Percentiles rank a stretch among this genome's conserved stretches.
Evolutionary conservation across 371 early-diverging fungal genomes (phyloP).

Genomic region (Vairimorpha apis): DNA sequence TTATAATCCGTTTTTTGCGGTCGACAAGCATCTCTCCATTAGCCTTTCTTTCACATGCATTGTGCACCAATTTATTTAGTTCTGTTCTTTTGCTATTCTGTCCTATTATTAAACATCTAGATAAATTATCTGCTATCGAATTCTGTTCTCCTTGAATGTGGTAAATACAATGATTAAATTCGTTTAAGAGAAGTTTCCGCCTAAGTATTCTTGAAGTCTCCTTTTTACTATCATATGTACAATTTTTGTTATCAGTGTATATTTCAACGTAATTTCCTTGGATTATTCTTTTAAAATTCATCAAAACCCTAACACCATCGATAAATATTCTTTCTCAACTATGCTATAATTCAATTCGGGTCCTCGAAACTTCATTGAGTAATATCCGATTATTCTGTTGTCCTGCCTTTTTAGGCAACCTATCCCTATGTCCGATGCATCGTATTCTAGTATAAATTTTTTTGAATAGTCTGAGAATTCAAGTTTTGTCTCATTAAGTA

Average conservation of each 20-base stretch:
- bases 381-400: conserved; percentile 1
- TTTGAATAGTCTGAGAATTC: conserved; percentile 33
- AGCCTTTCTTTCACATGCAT: too few relatives aligned
- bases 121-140: conserved; percentile 27
- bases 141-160: conserved; percentile 33
- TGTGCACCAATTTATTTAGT: too few relatives aligned
- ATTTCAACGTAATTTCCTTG: conserved; percentile 28
- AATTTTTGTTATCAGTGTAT: conserved; percentile 51
- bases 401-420: conserved; percentile 42
- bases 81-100: not conserved
- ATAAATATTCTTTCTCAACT: conserved; percentile 47
- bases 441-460: conserved; percentile 32
- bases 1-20: too few relatives aligned
- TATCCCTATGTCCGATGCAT: conserved; percentile 40
- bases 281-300: conserved; percentile 32
- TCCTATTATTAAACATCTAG: conserved; percentile 16
- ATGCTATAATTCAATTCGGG: conserved; percentile 36
- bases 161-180: conserved; percentile 17
- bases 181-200: conserved; percentile 12
- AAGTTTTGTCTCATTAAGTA: not conserved
- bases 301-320: conserved; percentile 10
- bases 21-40: too few relatives aligned
- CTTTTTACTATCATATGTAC: not conserved
- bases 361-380: conserved; percentile 11
- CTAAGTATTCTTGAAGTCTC: conserved; percentile 16